These are phyloP conservation scores for Diaporthe destruens DNA, from an alignment of 2,329 filamentous ascomycete genomes.

Conservation along the genomic window DNA sequence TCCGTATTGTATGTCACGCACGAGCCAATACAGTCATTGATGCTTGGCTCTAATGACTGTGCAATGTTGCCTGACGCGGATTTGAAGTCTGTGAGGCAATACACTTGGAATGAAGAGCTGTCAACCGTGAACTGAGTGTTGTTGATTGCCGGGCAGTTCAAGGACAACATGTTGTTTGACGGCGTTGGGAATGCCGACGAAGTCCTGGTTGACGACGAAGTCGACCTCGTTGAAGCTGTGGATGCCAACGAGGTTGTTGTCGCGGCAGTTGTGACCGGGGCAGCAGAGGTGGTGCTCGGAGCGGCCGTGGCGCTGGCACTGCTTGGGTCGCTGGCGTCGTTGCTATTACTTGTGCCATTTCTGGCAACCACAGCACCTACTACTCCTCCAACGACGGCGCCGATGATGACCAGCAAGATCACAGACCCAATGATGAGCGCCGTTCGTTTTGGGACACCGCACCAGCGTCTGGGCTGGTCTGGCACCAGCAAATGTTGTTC, in stretches of 20 bases:
- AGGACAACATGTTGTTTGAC: conserved; percentile 15
- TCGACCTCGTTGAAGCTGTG: background rate
- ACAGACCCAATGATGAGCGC: conserved; percentile 12
- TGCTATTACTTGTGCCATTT: background rate
- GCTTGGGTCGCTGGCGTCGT: background rate
- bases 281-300: background rate
- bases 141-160: conserved; percentile 32
- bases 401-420: conserved; percentile 13
- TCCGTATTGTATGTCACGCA: conserved; percentile 8
- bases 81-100: conserved; percentile 21
- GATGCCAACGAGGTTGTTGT: background rate
- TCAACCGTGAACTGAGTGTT: conserved; percentile 20
- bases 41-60: conserved; percentile 12
- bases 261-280: background rate
- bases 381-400: conserved; percentile 21
- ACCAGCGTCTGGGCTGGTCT: conserved; percentile 3
- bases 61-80: background rate
- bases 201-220: background rate
- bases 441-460: conserved; percentile 16
- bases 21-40: conserved; percentile 21
- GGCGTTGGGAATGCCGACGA: conserved; percentile 12
- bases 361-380: conserved; percentile 19
- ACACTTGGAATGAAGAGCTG: background rate
- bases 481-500: background rate
- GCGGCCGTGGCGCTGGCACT: background rate